Conservation (phyloP, 495 filamentous ascomycete species). For the Neurospora sp. region DNA sequence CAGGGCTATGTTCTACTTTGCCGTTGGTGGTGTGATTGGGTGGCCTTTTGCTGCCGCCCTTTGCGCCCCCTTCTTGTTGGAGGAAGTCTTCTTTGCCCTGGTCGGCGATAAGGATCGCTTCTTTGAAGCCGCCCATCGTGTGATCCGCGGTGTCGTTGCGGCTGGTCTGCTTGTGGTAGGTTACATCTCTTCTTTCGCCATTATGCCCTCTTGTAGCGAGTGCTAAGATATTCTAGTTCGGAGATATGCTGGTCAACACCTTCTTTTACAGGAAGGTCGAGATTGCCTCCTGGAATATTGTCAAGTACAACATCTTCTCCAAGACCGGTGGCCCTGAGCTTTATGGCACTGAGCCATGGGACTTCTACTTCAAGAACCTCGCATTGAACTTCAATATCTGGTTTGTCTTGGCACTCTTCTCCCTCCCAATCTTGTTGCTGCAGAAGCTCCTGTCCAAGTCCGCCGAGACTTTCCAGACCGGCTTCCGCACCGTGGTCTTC, state of each 20-base stretch:
- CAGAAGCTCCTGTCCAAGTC: constrained; percentile 37
- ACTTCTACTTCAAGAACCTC: constrained; percentile 90
- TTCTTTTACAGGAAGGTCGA: constrained; percentile 74
- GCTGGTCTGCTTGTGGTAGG: constrained; percentile 63
- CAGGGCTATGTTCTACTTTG: constrained; percentile 84
- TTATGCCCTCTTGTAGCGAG: constrained; percentile 8
- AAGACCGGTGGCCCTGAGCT: constrained; percentile 76
- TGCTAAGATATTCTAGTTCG: constrained; percentile 16
- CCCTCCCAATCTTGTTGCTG: constrained; percentile 49
- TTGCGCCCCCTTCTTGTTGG: constrained; percentile 68
- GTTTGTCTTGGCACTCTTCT: constrained; percentile 72
- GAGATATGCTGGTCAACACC: constrained; percentile 58
- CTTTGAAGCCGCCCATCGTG: constrained; percentile 42
- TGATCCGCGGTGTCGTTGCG: constrained; percentile 57
- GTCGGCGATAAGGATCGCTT: constrained; percentile 48
- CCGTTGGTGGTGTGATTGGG: constrained; percentile 76
- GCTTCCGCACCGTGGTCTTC: constrained; percentile 64
- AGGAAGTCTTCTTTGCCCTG: constrained; percentile 58
- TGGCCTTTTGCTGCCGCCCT: constrained; percentile 92
- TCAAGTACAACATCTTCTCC: constrained; percentile 90
- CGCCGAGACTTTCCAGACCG: constrained; percentile 34
- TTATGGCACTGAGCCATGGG: constrained; percentile 95
- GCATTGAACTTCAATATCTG: constrained; percentile 92
- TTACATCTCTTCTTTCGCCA: neutral
- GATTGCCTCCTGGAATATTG: constrained; percentile 82